Evolutionary conservation across 805 yeast genomes (phyloP).

Genomic region (Myxozyma vanderwaltii): DNA sequence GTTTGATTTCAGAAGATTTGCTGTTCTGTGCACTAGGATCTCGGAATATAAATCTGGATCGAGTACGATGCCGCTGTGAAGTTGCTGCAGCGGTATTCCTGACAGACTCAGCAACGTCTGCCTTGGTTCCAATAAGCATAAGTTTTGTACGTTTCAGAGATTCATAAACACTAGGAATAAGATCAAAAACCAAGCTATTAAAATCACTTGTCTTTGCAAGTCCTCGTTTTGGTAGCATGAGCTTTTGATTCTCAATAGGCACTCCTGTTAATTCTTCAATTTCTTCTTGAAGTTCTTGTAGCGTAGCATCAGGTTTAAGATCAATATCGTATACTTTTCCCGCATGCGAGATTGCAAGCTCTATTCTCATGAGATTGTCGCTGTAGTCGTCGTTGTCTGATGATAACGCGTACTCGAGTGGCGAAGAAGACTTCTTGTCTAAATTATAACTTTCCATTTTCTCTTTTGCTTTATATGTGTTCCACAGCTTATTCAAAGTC

Average conservation of each 20-base stretch:
- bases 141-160: constrained; percentile 31
- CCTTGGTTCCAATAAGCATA: constrained; percentile 41
- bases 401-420: background rate
- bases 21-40: background rate
- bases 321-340: constrained; percentile 12
- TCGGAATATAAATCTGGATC: background rate
- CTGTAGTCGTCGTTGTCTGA: background rate
- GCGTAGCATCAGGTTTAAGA: constrained; percentile 14
- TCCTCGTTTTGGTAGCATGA: constrained; percentile 39
- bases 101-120: constrained; percentile 36
- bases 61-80: background rate
- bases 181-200: constrained; percentile 23
- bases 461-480: too few species aligned
- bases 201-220: constrained; percentile 28
- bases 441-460: background rate
- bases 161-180: constrained; percentile 14
- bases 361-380: constrained; percentile 2
- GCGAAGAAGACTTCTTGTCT: background rate
- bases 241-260: constrained; percentile 40
- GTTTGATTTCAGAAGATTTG: background rate
- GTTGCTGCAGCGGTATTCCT: background rate
- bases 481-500: too few species aligned
- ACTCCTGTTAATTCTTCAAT: constrained; percentile 39
- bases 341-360: constrained; percentile 12
- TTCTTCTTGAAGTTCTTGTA: constrained; percentile 35